Evolutionary conservation across 163 green algal genomes (phyloP).

Genomic region (Scenedesmus sp.): DNA sequence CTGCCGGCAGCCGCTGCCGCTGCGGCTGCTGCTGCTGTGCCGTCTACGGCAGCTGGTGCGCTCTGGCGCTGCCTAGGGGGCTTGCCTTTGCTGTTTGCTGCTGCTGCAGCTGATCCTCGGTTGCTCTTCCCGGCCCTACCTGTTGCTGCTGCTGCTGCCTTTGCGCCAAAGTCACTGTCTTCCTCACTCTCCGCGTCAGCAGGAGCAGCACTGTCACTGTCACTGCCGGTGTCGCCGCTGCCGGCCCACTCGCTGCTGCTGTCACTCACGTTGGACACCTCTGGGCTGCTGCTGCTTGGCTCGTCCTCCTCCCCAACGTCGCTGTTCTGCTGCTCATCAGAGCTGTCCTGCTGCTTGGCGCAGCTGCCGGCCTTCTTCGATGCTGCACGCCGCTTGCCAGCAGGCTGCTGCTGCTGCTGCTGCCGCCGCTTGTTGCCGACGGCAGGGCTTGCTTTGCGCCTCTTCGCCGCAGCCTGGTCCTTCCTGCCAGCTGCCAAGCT

Average conservation of each 20-base stretch:
- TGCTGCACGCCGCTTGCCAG: neutral
- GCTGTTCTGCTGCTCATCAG: neutral
- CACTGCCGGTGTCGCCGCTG: neutral
- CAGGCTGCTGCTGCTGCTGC: neutral
- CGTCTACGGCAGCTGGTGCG: neutral
- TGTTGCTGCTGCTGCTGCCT: neutral
- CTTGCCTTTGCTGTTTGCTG: constrained; percentile 2
- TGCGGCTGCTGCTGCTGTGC: constrained; percentile 10
- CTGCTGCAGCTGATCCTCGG: neutral
- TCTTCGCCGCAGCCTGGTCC: neutral
- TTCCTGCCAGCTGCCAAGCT: neutral
- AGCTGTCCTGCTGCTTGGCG: neutral
- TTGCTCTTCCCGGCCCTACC: neutral
- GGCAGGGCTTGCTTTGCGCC: neutral
- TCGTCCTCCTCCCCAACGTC: neutral
- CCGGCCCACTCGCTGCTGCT: neutral
- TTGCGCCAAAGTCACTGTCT: neutral
- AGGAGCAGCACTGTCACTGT: neutral
- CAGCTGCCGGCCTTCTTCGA: neutral
- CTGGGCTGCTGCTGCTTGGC: neutral
- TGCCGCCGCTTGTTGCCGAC: neutral
- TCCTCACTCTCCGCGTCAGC: neutral
- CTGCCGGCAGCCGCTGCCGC: constrained; percentile 12
- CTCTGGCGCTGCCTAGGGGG: neutral
- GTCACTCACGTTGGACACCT: neutral